These are phyloP conservation scores for Brassica incana DNA, from an alignment of 345 rosid species.

Conservation along the genomic window DNA sequence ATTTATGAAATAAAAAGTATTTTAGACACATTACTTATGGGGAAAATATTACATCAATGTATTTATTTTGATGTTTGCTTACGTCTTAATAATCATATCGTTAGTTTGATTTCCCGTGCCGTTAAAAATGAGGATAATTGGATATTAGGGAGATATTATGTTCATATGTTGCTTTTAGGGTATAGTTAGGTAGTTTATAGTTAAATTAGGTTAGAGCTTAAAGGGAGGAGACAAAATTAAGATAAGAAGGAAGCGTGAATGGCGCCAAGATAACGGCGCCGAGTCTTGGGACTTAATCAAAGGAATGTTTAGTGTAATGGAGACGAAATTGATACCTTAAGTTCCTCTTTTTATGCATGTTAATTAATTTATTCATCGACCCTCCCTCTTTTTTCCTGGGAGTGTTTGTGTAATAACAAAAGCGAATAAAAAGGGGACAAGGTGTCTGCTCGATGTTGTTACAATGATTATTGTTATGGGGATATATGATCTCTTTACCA, in stretches of 20 bases:
- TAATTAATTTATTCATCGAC: background rate
- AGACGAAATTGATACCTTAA: constrained; percentile 38
- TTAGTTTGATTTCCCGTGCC: background rate
- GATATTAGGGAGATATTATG: background rate
- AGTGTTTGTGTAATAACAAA: constrained; percentile 11
- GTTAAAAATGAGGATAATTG: background rate
- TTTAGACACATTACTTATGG: background rate
- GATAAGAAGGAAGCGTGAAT: constrained; percentile 30
- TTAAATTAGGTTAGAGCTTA: constrained; percentile 28
- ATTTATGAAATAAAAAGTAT: background rate
- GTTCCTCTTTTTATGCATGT: constrained; percentile 26
- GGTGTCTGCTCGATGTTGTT: constrained; percentile 35
- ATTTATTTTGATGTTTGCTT: background rate
- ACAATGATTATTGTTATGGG: constrained; percentile 5
- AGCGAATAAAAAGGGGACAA: constrained; percentile 26
- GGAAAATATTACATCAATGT: background rate
- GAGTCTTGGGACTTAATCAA: constrained; percentile 35
- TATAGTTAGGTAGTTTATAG: constrained; percentile 27
- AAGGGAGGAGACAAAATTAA: constrained; percentile 10
- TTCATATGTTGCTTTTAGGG: constrained; percentile 12
- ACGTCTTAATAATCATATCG: background rate
- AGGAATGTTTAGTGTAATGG: constrained; percentile 16
- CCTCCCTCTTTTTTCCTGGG: background rate
- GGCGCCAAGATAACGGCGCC: constrained; percentile 43
- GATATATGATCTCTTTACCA: background rate